Conservation (phyloP, 108 stramenopile species). For the Fragilaria crotonensis region DNA sequence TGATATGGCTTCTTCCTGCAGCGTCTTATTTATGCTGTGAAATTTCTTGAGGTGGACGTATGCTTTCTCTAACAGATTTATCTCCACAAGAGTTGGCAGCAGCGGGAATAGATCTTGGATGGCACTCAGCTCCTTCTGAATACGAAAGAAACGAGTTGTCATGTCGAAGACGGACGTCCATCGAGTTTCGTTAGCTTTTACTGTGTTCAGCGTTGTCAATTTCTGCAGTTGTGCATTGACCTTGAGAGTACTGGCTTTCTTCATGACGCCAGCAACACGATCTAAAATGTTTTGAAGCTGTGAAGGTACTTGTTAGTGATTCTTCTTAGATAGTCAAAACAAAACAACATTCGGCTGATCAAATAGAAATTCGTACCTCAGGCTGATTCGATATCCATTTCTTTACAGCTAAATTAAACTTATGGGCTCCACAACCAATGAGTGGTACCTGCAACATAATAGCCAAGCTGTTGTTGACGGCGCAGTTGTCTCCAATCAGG, state of each 20-base stretch:
- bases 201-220: neutral
- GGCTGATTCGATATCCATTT: neutral
- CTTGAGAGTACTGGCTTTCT: neutral
- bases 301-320: no score
- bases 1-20: neutral
- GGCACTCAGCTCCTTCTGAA: neutral
- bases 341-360: no score
- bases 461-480: neutral
- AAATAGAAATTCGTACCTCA: no score
- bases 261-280: neutral
- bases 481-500: neutral
- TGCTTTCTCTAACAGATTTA: neutral
- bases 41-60: neutral
- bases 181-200: neutral
- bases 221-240: neutral
- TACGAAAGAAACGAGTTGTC: neutral
- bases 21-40: neutral
- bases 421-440: neutral
- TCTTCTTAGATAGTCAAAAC: no score
- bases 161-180: neutral
- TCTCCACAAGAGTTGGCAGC: neutral
- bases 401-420: neutral
- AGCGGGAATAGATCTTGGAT: neutral
- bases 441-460: neutral
- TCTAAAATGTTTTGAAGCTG: neutral